Base-by-base conservation (phyloP, 768 basidiomycete genomes). In the Brasilioporus rufonigricans region DNA sequence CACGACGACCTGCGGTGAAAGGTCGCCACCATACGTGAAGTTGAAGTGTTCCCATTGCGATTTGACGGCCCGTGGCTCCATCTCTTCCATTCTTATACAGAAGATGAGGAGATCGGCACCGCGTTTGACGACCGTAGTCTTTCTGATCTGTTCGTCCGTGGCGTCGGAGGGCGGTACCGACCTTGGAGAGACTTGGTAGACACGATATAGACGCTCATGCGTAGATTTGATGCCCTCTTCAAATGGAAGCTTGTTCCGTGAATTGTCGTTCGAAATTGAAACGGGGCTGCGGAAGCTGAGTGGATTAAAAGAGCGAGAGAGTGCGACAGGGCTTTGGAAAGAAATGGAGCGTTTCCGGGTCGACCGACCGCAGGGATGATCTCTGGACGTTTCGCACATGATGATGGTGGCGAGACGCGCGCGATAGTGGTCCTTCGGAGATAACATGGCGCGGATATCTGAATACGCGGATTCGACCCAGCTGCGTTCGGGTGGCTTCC, bases 101-200 rank as follows among this genome's bases (percentile, higher is more conserved):
- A 68, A 68, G 48, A 68, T 44, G 26, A 69, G 65, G 24, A 68
- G 67, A 14, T 62, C 63, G 13, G 61, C 67, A 21, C 48, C 65
- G 2, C 66, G 65, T 51, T 55, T 65, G 40, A 67, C 48, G 31
- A 55, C 24, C 12, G 49, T 19, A n/a, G 2, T 44, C 33, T 44
- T 56, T 41, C 44, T 60, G 32, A 36, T 31, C 21, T 51, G 57
- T 41, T 58, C 60, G 19, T 57, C 50, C 16, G 24, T 8, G 6
- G 19, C 18, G n/a, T 56, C 56, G 0, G 43, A 18, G 38, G 56
- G 24, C 23, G 52, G 31, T 26, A n/a, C 4, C 7, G 29, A 53
- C 19, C 27, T 45, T 6, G 45, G 59, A 9, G 53, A 31, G 33
- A 65, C 67, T n/a, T 67, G 66, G 44, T 58, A 67, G 29, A 69